Evolutionary conservation across 1,284 basidiomycete genomes (phyloP), one percentile per base, ranked within the genome.

Genomic region (Apiotrichum akiyoshidainum): DNA sequence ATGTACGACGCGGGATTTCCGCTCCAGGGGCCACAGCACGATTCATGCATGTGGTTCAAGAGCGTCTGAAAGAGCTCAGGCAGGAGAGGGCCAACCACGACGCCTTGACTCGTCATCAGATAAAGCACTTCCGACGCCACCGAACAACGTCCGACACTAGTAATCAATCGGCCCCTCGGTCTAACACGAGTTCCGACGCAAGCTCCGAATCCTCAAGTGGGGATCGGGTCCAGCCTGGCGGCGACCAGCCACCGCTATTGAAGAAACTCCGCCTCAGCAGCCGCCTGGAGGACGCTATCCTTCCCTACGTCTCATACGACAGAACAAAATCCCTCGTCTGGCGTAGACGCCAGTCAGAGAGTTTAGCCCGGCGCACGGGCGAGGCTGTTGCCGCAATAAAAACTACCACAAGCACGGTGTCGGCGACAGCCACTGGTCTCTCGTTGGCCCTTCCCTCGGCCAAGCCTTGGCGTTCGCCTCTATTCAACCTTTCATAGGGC

Each of bases 241-340:
- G 35, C 22, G 44, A 21, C 35, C 3, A 7, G 34, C 37, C 40
- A 4, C 37, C 19, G 19, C 40, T 41, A 11, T 54, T 50, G 17
- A 59, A 55, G 12, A 46, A 51, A 19, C 31, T 53, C 52, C 45
- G 40, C 21, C 34, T 62, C 48, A 54, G 54, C 34, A 42, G 44
- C 13, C 42, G 47, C 16, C 46, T 62, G 26, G 54, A 58, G 16
- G 57, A 62, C 37, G 26, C 56, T 4, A 47, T 62, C 9, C 46
- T 58, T 2, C 57, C 57, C 3, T 14, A 47, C 21, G 39, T 54
- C 1, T 50, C 54, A 14, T 46, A 51, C 35, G 47, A 51, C 16
- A 45, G 46, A 0, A 46, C 52, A 8, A 39, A 40, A 35, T 58
- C 56, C 13, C 17, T 55, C 9, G 44, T 58, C 10, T 61, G 42